Evolutionary conservation across 495 filamentous ascomycete species (phyloP).

Genomic region (Xylaria grammica): DNA sequence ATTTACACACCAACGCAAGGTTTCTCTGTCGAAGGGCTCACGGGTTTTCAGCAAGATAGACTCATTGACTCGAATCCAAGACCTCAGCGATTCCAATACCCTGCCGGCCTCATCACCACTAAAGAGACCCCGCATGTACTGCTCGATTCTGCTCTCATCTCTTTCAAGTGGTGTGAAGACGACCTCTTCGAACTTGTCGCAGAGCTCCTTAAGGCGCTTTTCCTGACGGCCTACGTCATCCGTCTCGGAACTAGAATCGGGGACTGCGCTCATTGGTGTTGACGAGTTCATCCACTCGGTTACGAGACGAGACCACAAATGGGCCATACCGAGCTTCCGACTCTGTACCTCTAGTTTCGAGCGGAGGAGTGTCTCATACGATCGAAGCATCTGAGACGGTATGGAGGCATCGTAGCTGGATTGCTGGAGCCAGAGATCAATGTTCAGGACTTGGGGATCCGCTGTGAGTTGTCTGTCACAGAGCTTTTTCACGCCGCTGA

Average conservation of each 20-base stretch:
- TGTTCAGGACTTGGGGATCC: conserved; percentile 35
- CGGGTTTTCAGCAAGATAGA: not conserved
- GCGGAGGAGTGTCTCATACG: conserved; percentile 50
- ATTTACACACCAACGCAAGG: conserved; percentile 47
- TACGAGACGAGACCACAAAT: conserved; percentile 65
- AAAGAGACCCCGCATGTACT: conserved; percentile 62
- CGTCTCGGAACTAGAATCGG: conserved; percentile 30
- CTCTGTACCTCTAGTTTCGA: conserved; percentile 51
- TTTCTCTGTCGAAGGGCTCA: conserved; percentile 35
- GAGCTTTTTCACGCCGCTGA: conserved; percentile 47
- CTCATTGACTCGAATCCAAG: not conserved
- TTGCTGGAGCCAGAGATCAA: conserved; percentile 44
- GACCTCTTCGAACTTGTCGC: conserved; percentile 60
- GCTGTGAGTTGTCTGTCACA: conserved; percentile 30
- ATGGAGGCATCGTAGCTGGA: conserved; percentile 46
- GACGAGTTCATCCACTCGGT: conserved; percentile 63
- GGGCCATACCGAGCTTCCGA: conserved; percentile 62
- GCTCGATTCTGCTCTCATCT: conserved; percentile 50
- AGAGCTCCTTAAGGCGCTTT: conserved; percentile 56
- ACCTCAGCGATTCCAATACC: conserved; percentile 34
- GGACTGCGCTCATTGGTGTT: conserved; percentile 25
- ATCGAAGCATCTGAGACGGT: conserved; percentile 37
- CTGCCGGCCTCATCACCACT: conserved; percentile 41
- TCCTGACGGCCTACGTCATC: conserved; percentile 49
- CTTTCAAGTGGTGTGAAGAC: conserved; percentile 61